Base-by-base conservation (phyloP, 192 early-diverging fungal species). In the Backusella parvicylindrica region DNA sequence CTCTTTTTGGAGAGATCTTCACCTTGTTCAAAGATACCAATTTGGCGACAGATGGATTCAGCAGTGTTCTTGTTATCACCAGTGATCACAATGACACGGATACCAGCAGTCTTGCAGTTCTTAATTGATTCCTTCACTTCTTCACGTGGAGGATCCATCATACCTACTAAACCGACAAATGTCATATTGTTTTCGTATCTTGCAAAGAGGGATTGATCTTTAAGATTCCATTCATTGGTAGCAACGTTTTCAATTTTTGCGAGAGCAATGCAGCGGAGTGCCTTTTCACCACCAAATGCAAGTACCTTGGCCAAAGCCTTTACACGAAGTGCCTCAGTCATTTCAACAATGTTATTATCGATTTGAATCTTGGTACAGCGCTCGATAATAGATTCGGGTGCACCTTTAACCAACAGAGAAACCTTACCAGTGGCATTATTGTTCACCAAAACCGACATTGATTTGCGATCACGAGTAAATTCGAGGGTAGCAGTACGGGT, bases 61-160 rank as follows among this genome's bases (percentile, higher is more conserved):
- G 97, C 97, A 2, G 97, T 99, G 81, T 94, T 93, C 83, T 95
- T 94, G 86, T 97, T 94, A 85, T 99, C 97, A 78, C 97, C 98
- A 26, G 97, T 99, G 78, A 99, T 97, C 11, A 99, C 95, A 81
- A 99, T 94, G 28, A 99, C 98, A 50, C 97, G 90, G 75, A 99
- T 98, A 66, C 98, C 98, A 31, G 98, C 98, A 53, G 90, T 90
- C 41, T 90, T 85, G 83, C 98, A 99, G 70, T 93, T 91, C 64
- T 78, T 79, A 79, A 99, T 96, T n/a, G 96, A 91, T 15, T 77
- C 87, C 53, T 80, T 81, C 28, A 98, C 96, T 81, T 99, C 97
- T 6, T 95, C 90, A 23, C 98, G 88, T 37, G 98, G 98, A 63
- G 98, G 98, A 78, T 99, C 98, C 81, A 95, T 88, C 97, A 99